A percentile compares a stretch with the other conserved stretches of the same genome.
Conservation (phyloP, 176 grass and related monocot species). For the Thinopyrum elongatum region DNA sequence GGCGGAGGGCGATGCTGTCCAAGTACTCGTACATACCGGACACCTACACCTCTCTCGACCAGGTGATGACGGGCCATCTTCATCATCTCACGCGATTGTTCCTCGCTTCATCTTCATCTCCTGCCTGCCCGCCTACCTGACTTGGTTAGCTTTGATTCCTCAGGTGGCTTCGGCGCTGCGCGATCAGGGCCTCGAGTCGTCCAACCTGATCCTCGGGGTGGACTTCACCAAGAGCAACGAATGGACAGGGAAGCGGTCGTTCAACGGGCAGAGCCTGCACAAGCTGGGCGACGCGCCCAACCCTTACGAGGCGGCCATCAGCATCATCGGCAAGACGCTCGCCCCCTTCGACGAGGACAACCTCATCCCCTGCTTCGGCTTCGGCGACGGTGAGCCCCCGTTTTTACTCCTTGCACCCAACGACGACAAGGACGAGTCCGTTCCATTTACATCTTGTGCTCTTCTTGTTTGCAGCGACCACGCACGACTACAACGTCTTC, state of each 20-base stretch:
- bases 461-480: conserved; percentile 50
- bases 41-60: conserved; percentile 61
- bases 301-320: conserved; percentile 90
- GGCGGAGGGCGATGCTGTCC: conserved; percentile 21
- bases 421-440: background rate
- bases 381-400: conserved; percentile 65
- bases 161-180: conserved; percentile 65
- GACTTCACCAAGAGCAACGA: conserved; percentile 99
- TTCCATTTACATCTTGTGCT: background rate
- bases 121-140: too few relatives aligned
- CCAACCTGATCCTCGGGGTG: conserved; percentile 89
- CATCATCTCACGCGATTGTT: background rate
- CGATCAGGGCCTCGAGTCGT: conserved; percentile 77
- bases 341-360: conserved; percentile 93
- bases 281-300: conserved; percentile 44
- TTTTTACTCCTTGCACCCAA: background rate
- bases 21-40: conserved; percentile 85
- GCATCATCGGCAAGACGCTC: conserved; percentile 82
- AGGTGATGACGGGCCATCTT: conserved; percentile 33
- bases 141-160: background rate
- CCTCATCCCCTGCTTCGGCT: conserved; percentile 91
- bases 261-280: conserved; percentile 83
- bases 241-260: conserved; percentile 87
- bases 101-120: background rate
- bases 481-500: conserved; percentile 81